Base-by-base conservation (phyloP, 768 basidiomycete genomes). In the Phylloporus arenicola region DNA sequence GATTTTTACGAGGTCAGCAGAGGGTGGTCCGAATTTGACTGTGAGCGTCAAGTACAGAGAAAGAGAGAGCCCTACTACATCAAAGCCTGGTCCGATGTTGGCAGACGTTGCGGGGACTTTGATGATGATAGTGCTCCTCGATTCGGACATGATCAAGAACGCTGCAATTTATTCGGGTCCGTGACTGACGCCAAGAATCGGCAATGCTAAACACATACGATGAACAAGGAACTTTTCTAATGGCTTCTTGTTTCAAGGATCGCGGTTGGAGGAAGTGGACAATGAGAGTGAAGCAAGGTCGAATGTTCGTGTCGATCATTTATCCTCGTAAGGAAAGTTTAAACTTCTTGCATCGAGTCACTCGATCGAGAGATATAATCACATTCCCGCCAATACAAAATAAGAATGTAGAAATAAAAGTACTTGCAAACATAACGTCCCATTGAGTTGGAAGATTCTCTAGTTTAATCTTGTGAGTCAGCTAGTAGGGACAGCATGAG, bases 81-180 rank as follows among this genome's bases (percentile, higher is more conserved):
- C 96, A 70, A 99, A 99, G 22, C 95, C 95, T 35, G 95, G 95
- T 3, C 95, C 95, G 63, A 99, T 93, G 74, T 99, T 99, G 57
- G 95, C 95, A 55, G 94, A 93, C 2, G 95, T 97, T n/a, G 92
- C 92, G 10, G 95, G 95, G 46, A 98, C 87, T 55, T 77, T 80
- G 68, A 99, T 91, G 33, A 73, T 76, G 70, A 92, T 80, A 11
- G 60, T 44, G n/a, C 37, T 48, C 45, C 57, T 56, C 53, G 47
- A 22, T 37, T 41, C 38, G 24, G 59, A 41, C 68, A 69, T 68
- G 53, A 39, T 51, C 37, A 43, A 30, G 30, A n/a, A 27, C 20
- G 39, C 52, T 63, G 49, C 17, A 33, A n/a, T 31, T 30, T 44
- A 14, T 13, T 11, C 0, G n/a, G n/a, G n/a, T 17, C 5, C 30